Base-by-base conservation (phyloP, 495 filamentous ascomycete species). In the Neurospora tetraspora region DNA sequence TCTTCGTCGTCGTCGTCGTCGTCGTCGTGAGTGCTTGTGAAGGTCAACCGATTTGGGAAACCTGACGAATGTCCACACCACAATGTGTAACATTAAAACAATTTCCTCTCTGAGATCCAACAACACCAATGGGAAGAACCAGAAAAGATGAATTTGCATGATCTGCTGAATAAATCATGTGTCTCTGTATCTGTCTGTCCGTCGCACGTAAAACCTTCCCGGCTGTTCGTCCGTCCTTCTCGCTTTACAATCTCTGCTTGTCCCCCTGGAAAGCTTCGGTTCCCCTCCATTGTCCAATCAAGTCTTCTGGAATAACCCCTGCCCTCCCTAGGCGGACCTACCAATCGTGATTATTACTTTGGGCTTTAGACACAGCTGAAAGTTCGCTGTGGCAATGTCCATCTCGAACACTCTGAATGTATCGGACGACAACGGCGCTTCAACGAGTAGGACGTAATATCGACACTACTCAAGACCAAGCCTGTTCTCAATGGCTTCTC, bases 401-500 rank as follows among this genome's bases (percentile, higher is more conserved):
- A 43, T 3, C 42, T 18, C 42, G 3, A 4, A 1, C 1, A 53
- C n/a, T 5, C 10, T 23, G 4, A 12, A 23, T 5, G 9, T 23
- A 23, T 23, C 10, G 20, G 45, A 53, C 42, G 7, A 23, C 45
- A 53, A 23, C 20, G 20, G 4, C 20, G 20, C 45, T 12, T 53
- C 43, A 53, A 5, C 20, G 20, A 53, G 4, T 47, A 20, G 18
- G 2, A 45, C 20, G 42, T 4, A n/a, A 36, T 36, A 36, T 36
- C 34, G 34, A 36, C 38, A 20, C n/a, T 47, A 47, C 20, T 59
- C 47, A 18, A 86, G 77, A 1, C 80, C 79, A 47, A 90, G 72
- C 68, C 76, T 76, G 39, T 77, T 70, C 75, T 91, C 86, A 61
- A 96, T 89, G 2, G 82, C 79, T n/a, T 76, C 74, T 37, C 93